Conservation (phyloP, 495 filamentous ascomycete species). For the Chaetomidium leptoderma region DNA sequence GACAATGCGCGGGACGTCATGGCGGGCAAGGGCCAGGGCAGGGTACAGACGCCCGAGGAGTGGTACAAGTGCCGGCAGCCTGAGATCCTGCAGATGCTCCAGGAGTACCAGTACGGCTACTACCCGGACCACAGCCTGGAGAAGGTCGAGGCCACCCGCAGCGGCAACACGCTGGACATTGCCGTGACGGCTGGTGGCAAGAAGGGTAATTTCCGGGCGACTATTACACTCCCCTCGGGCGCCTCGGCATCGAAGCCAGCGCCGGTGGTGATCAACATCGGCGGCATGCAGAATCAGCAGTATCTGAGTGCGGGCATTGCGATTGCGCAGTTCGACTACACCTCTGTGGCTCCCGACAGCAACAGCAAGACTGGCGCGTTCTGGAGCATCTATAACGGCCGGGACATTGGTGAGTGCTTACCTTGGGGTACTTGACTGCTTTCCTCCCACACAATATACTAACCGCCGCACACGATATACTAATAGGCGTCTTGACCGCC, state of each 20-base stretch:
- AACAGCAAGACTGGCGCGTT: conserved; percentile 50
- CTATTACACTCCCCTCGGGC: conserved; percentile 40
- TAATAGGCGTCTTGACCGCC: conserved; percentile 45
- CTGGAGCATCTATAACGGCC: conserved; percentile 50
- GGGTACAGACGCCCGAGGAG: conserved; percentile 44
- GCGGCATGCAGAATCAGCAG: conserved; percentile 50
- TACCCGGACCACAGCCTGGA: conserved; percentile 50
- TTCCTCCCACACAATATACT: background rate
- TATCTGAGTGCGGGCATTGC: conserved; percentile 50
- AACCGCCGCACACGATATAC: background rate
- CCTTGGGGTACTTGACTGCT: background rate
- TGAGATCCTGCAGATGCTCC: conserved; percentile 49
- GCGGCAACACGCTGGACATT: conserved; percentile 46
- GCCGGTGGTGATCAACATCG: conserved; percentile 53
- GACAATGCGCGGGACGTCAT: conserved; percentile 40
- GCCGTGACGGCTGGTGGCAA: conserved; percentile 45
- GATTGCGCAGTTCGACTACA: conserved; percentile 50
- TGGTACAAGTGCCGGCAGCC: conserved; percentile 52
- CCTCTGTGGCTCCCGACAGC: conserved; percentile 47
- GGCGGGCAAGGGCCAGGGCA: conserved; percentile 38
- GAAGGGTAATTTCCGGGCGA: conserved; percentile 44
- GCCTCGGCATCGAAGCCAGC: conserved; percentile 37
- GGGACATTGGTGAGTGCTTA: conserved; percentile 43
- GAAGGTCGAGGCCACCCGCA: conserved; percentile 48
- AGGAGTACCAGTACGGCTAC: conserved; percentile 54